These are phyloP conservation scores for Coniferiporia sulphurascens DNA, from an alignment of 1,284 basidiomycete genomes.

Conservation along the genomic window DNA sequence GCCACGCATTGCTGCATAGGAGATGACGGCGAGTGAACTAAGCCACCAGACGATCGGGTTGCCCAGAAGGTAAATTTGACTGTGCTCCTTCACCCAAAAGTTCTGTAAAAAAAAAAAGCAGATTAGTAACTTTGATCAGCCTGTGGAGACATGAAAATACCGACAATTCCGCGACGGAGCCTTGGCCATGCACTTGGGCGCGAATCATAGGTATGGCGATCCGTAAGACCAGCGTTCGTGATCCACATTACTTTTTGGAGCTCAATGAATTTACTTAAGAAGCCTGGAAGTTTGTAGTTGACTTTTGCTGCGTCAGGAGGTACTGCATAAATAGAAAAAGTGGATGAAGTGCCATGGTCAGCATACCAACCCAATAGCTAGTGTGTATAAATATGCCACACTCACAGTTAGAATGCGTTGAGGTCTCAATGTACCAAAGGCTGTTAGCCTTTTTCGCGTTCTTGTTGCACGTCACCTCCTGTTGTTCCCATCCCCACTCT, in stretches of 20 bases:
- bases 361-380: slow-evolving; percentile 1
- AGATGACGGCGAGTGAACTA: slow-evolving; percentile 65
- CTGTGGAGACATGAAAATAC: slow-evolving; percentile 28
- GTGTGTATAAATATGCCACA: slow-evolving; percentile 20
- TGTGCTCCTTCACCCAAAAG: slow-evolving; percentile 97
- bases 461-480: slow-evolving; percentile 98
- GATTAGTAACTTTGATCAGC: neutral
- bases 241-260: slow-evolving; percentile 96
- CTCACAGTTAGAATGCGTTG: slow-evolving; percentile 72
- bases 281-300: slow-evolving; percentile 85
- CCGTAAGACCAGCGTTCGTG: slow-evolving; percentile 95
- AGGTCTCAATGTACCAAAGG: slow-evolving; percentile 93
- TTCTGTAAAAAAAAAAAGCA: slow-evolving; percentile 46
- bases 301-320: slow-evolving; percentile 69
- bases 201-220: slow-evolving; percentile 93
- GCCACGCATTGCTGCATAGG: slow-evolving; percentile 67
- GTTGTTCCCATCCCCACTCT: slow-evolving; percentile 97
- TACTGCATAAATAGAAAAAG: slow-evolving; percentile 40
- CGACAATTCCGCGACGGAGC: slow-evolving; percentile 86
- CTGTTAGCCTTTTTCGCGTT: slow-evolving; percentile 90
- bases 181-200: slow-evolving; percentile 87
- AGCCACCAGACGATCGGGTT: slow-evolving; percentile 94
- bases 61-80: slow-evolving; percentile 92
- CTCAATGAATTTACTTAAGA: slow-evolving; percentile 88
- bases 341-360: neutral